Evolutionary conservation across 2,329 filamentous ascomycete genomes (phyloP).

Genomic region (Botryosphaeria agaves): DNA sequence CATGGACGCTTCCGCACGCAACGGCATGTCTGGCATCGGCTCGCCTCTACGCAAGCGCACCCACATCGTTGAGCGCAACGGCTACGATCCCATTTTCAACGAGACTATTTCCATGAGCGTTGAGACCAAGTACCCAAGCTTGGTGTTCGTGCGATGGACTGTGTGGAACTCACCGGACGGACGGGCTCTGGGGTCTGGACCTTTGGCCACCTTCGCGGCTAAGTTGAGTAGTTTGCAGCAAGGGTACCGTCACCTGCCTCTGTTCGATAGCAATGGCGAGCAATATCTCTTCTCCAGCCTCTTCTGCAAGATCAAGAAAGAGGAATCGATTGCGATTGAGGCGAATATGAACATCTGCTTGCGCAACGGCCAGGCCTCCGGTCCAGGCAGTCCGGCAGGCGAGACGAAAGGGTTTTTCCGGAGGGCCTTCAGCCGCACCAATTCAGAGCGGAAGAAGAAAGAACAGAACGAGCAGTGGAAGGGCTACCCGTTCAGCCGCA

Average conservation of each 20-base stretch:
- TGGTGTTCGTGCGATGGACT: slow-evolving; percentile 86
- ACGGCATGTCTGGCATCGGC: slow-evolving; percentile 48
- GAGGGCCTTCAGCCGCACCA: slow-evolving; percentile 24
- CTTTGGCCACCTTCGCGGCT: slow-evolving; percentile 75
- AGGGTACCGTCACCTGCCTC: slow-evolving; percentile 80
- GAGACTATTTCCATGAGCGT: slow-evolving; percentile 63
- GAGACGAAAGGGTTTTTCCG: slow-evolving; percentile 21
- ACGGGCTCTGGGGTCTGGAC: slow-evolving; percentile 40
- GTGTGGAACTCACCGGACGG: slow-evolving; percentile 77
- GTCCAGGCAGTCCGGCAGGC: slow-evolving; percentile 12
- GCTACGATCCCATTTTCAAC: slow-evolving; percentile 82
- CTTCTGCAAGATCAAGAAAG: slow-evolving; percentile 70
- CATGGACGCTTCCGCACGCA: slow-evolving; percentile 44
- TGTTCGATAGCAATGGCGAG: slow-evolving; percentile 77
- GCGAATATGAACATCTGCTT: slow-evolving; percentile 12
- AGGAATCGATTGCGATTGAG: slow-evolving; percentile 27
- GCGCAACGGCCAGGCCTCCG: slow-evolving; percentile 8
- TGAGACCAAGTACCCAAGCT: slow-evolving; percentile 83
- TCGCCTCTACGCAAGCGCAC: slow-evolving; percentile 66
- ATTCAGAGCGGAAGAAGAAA: slow-evolving; percentile 22
- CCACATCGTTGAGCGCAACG: slow-evolving; percentile 67
- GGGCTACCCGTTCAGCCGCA: slow-evolving; percentile 12
- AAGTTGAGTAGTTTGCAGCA: slow-evolving; percentile 81
- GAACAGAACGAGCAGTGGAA: slow-evolving; percentile 6
- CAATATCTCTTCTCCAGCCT: slow-evolving; percentile 90